A percentile compares a stretch with the other conserved stretches of the same genome.
These are phyloP conservation scores for Chytridium lagenaria DNA, from an alignment of 371 early-diverging fungal genomes.

Conservation along the genomic window DNA sequence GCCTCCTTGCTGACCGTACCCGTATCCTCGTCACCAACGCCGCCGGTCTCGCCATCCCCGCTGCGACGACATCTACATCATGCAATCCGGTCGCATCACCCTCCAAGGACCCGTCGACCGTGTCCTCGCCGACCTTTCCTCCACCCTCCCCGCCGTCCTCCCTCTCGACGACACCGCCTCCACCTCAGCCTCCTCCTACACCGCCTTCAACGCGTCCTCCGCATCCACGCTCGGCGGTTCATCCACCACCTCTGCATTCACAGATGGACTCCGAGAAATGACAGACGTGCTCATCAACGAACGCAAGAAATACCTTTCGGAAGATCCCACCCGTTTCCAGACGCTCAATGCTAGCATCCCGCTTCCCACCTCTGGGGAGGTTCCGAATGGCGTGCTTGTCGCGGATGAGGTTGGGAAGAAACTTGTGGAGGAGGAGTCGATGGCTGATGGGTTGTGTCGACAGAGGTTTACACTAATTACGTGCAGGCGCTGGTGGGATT, in stretches of 20 bases:
- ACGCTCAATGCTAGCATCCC: neutral
- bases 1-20: constrained; percentile 30
- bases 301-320: constrained; percentile 5
- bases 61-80: constrained; percentile 72
- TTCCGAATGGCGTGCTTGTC: neutral
- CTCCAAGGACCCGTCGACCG: constrained; percentile 57
- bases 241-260: neutral
- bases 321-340: too few species aligned
- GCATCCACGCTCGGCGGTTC: neutral
- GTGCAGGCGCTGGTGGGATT: constrained; percentile 36
- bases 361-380: neutral
- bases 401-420: constrained; percentile 10
- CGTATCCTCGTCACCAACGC: constrained; percentile 42
- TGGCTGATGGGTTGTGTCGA: constrained; percentile 31
- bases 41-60: constrained; percentile 60
- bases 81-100: constrained; percentile 71
- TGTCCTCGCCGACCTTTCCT: constrained; percentile 34
- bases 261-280: constrained; percentile 12
- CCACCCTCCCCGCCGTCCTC: neutral
- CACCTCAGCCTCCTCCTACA: neutral
- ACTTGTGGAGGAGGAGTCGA: constrained; percentile 38
- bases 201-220: neutral
- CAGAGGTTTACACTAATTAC: constrained; percentile 39
- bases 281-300: constrained; percentile 9
- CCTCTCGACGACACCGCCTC: neutral